phyloP scores from a whole-genome alignment of 129 eudicot species.

The Ambrosia artemisiifolia region DNA sequence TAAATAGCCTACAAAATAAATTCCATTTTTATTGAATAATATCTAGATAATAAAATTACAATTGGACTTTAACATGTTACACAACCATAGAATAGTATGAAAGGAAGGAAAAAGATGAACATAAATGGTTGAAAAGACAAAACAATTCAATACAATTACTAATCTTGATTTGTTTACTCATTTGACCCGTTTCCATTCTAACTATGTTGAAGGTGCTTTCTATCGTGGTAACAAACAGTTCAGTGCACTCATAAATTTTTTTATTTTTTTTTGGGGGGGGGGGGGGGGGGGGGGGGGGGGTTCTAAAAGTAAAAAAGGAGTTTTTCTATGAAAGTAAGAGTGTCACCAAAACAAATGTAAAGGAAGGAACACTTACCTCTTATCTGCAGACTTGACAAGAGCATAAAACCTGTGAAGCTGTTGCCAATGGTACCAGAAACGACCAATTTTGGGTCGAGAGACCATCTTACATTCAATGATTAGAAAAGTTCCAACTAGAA shows the following conservation, averaged over 20 bases:
- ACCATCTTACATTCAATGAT: slow-evolving; percentile 17
- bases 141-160: too few relatives aligned
- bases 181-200: not conserved
- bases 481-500: slow-evolving; percentile 16
- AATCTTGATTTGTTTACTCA: too few relatives aligned
- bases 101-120: too few relatives aligned
- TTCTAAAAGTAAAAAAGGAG: slow-evolving; percentile 18
- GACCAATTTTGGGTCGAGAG: not conserved
- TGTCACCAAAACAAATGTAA: slow-evolving; percentile 12
- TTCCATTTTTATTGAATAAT: too few relatives aligned
- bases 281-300: not conserved
- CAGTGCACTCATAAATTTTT: not conserved
- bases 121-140: too few relatives aligned
- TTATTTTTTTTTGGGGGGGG: not conserved
- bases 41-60: too few relatives aligned
- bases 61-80: too few relatives aligned
- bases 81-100: too few relatives aligned
- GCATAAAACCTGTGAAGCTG: slow-evolving; percentile 16
- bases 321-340: slow-evolving; percentile 16
- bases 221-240: slow-evolving; percentile 3
- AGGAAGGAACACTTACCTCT: slow-evolving; percentile 22
- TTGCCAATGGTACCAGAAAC: slow-evolving; percentile 4
- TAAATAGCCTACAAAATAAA: too few relatives aligned
- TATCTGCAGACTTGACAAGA: slow-evolving; percentile 18
- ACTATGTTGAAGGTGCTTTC: not conserved